Conservation (phyloP, 2,329 filamentous ascomycete species). For the Neocatenulostroma microsporum region DNA sequence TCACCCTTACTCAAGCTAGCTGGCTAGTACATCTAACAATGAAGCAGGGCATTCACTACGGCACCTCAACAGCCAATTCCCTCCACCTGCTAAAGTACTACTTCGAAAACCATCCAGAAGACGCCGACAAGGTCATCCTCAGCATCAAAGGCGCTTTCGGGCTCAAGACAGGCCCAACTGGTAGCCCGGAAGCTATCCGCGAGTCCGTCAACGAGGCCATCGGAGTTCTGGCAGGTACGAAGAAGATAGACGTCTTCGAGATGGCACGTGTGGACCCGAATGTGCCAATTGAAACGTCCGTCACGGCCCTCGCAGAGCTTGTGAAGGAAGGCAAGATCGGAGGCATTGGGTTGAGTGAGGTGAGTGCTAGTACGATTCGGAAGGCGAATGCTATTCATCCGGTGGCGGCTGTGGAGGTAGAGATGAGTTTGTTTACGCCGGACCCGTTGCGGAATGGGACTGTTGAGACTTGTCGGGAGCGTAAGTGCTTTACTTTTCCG, state of each 20-base stretch:
- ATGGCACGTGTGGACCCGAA: slow-evolving; percentile 50
- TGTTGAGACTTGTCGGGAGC: slow-evolving; percentile 1
- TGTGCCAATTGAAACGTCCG: slow-evolving; percentile 38
- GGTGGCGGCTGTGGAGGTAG: slow-evolving; percentile 47
- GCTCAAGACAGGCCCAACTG: slow-evolving; percentile 9
- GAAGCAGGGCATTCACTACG: too few species aligned
- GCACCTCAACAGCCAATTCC: slow-evolving; percentile 50
- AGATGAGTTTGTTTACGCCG: slow-evolving; percentile 41
- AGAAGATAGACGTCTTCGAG: slow-evolving; percentile 55
- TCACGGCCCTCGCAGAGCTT: slow-evolving; percentile 42
- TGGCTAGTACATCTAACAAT: too few species aligned
- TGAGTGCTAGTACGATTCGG: slow-evolving; percentile 42
- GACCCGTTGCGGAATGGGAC: slow-evolving; percentile 7
- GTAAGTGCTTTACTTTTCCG: too few species aligned
- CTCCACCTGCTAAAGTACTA: slow-evolving; percentile 54
- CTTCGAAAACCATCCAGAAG: slow-evolving; percentile 56
- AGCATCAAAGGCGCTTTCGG: slow-evolving; percentile 52
- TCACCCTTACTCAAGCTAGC: too few species aligned
- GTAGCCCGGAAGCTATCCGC: background rate
- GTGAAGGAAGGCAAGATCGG: slow-evolving; percentile 47
- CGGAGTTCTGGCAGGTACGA: slow-evolving; percentile 41
- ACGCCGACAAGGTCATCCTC: slow-evolving; percentile 54
- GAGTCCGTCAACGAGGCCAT: slow-evolving; percentile 53
- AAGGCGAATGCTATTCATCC: slow-evolving; percentile 35
- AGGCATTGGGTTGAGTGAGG: slow-evolving; percentile 46